A percentile compares a stretch with the other conserved stretches of the same genome.
Evolutionary conservation across 805 yeast genomes (phyloP).

Genomic region (Schizosaccharomyces osmophilus): DNA sequence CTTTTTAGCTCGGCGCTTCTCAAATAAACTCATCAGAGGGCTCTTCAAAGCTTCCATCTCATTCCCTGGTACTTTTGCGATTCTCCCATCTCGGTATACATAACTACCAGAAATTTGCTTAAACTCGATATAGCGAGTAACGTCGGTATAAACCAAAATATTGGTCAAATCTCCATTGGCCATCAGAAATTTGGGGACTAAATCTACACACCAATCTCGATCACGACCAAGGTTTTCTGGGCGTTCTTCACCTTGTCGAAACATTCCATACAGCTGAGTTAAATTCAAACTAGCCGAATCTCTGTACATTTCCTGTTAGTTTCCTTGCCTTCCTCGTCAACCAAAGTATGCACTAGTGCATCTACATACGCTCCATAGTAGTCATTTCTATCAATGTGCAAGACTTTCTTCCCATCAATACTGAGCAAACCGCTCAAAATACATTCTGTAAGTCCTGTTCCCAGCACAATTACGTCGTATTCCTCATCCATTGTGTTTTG

Average conservation of each 20-base stretch:
- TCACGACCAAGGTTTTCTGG: constrained; percentile 53
- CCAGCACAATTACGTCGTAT: constrained; percentile 82
- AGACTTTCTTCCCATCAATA: constrained; percentile 93
- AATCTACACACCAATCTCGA: constrained; percentile 93
- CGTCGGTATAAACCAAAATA: constrained; percentile 84
- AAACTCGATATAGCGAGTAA: constrained; percentile 84
- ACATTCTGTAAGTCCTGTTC: constrained; percentile 59
- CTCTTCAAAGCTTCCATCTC: constrained; percentile 78
- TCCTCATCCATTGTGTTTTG: constrained; percentile 48
- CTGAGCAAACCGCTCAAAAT: constrained; percentile 78
- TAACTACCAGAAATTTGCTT: constrained; percentile 90
- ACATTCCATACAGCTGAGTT: constrained; percentile 44
- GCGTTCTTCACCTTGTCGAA: constrained; percentile 58
- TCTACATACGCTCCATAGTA: constrained; percentile 57
- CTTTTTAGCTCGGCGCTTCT: constrained; percentile 80
- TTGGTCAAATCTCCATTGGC: constrained; percentile 93
- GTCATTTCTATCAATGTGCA: constrained; percentile 88
- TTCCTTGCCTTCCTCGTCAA: too few species aligned
- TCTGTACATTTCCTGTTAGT: constrained; percentile 7
- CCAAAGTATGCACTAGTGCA: background rate
- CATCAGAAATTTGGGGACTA: constrained; percentile 92
- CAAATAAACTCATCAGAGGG: constrained; percentile 85
- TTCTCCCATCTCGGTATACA: constrained; percentile 70
- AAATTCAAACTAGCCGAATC: constrained; percentile 69
- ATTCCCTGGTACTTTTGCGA: constrained; percentile 84